These are phyloP conservation scores for Plectosphaerella cucumerina DNA, from an alignment of 2,329 filamentous ascomycete species.

Conservation along the genomic window DNA sequence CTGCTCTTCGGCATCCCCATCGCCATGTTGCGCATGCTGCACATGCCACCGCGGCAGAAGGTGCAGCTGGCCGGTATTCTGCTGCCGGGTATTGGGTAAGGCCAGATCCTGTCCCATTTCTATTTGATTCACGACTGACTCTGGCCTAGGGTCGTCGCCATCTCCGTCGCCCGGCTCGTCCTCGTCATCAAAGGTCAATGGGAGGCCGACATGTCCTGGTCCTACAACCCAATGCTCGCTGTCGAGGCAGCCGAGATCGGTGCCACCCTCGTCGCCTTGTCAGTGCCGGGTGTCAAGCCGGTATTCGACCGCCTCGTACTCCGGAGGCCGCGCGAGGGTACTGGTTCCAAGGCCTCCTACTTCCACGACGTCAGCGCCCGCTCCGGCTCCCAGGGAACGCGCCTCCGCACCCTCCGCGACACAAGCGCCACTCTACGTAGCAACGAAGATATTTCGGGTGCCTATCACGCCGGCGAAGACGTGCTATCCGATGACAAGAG, in stretches of 20 bases:
- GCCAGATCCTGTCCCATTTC: background rate
- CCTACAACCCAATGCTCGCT: constrained; percentile 44
- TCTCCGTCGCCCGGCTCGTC: constrained; percentile 41
- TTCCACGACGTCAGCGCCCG: background rate
- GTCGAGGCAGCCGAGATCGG: constrained; percentile 48
- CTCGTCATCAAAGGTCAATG: constrained; percentile 44
- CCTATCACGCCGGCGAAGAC: background rate
- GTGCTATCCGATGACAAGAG: background rate
- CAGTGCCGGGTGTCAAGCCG: constrained; percentile 45
- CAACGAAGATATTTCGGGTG: background rate
- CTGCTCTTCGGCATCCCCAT: constrained; percentile 46
- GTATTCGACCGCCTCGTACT: constrained; percentile 1
- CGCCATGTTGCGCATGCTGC: constrained; percentile 40
- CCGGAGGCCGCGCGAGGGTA: background rate
- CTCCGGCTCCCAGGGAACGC: background rate
- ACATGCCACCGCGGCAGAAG: constrained; percentile 38
- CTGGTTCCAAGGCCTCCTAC: background rate
- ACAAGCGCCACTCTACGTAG: background rate
- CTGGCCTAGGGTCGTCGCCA: constrained; percentile 38
- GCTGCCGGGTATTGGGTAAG: constrained; percentile 44
- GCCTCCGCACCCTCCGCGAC: background rate
- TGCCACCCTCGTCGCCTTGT: constrained; percentile 44
- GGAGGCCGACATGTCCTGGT: constrained; percentile 43
- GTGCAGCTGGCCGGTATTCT: constrained; percentile 42
- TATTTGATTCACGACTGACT: background rate